Base-by-base conservation (phyloP, 805 yeast species). In the Myxozyma sirexii region DNA sequence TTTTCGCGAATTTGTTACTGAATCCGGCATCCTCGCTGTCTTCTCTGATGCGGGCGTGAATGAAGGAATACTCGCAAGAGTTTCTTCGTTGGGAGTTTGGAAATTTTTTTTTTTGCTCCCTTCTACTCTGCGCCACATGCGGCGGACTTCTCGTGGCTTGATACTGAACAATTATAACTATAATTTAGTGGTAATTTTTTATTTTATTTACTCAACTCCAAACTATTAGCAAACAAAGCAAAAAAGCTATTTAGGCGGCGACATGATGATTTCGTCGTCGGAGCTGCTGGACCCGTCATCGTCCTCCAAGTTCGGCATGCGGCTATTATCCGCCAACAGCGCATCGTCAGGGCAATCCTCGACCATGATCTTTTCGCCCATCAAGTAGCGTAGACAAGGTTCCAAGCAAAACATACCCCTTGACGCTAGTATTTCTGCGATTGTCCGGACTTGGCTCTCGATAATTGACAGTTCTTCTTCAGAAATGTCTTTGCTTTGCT, bases 391-490 rank as follows among this genome's bases (percentile, higher is more conserved):
- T 57, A 93, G 72, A 66, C 92, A 84, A 1, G 88, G 86, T 69
- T 94, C 98, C 21, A 94, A 75, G 64, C 97, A 90, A 63, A 84
- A 89, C 60, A 78, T 77, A 31, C 83, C 82, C 38, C 79, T 77
- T 33, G 80, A 77, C 1, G 91, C 78, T 67, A 83, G 85, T 54
- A 79, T 80, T 1, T 70, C 71, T 0, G 89, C 75, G 6, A 92
- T 85, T 38, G 81, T 82, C 39, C 77, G 75, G 39, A 93, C 71
- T 27, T 76, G 79, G 2, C 70, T 67, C 17, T 81, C 67, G 67
- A 93, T 82, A 35, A 80, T 84, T 24, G 76, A 75, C 29, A 82
- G 76, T 24, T 81, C 79, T 0, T 75, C 79, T 0, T 77, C 70
- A 0, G 80, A 75, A 33, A 90, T 69, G 42, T 88, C 93, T 54